Base-by-base conservation (phyloP, 805 yeast species). In the Spathaspora hagerdaliae region DNA sequence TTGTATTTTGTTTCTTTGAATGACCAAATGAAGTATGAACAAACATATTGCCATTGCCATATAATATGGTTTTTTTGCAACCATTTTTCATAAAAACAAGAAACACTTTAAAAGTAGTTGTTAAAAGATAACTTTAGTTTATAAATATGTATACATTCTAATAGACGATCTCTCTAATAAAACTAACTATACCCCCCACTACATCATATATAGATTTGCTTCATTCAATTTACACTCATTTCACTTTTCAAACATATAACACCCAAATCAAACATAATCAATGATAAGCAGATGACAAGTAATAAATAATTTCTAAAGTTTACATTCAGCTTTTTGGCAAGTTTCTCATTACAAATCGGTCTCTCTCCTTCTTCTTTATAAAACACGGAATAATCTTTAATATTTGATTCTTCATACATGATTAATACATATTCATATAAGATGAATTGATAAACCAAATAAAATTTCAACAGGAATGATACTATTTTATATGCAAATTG, bases 381-480 rank as follows among this genome's bases (percentile, higher is more conserved):
- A 37, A 50, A 51, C 15, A 45, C 38, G 10, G 48, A 39, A 46
- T 50, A 51, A 14, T 45, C 45, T 13, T 24, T 19, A 14, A 43
- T 41, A 35, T 41, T 42, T 7, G 38, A 19, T 11, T 39, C n/a
- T 6, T 43, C 43, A 35, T 53, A 50, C n/a, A 52, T 45, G 9
- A 58, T 47, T 15, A 48, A 41, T 1, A 53, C 55, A 8, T 61
- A 45, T 43, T 66, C 72, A 46, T 56, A 64, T 38, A 68, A 57
- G 12, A 66, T 53, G 37, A 61, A 67, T 47, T 59, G 64, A 43
- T 60, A 61, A 31, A 69, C 58, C 43, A 68, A 60, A 47, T 62
- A 64, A 45, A 69, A 59, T 50, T 69, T 69, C 37, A 66, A 42
- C 27, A 60, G 51, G 45, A 58, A 61, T 15, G 53, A 44, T n/a